Evolutionary conservation across 148 eudicot species (phyloP).

Genomic region (Hydrangea macrophylla): DNA sequence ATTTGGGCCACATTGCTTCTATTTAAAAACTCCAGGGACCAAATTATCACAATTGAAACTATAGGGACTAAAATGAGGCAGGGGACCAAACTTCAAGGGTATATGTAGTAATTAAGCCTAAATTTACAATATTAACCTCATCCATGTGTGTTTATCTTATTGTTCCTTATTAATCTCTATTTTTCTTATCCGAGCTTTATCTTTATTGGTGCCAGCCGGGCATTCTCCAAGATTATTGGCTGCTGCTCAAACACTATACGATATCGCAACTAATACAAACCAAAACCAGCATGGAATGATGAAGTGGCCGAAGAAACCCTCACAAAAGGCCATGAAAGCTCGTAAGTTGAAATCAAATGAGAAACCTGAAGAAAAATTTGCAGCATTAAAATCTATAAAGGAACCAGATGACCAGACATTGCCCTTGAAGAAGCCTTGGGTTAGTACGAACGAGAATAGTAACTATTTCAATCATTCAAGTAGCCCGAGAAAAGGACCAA

Average conservation of each 20-base stretch:
- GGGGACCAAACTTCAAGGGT: neutral
- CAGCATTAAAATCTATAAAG: constrained; percentile 34
- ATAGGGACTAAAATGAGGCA: neutral
- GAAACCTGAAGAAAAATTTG: constrained; percentile 35
- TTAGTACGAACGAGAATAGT: constrained; percentile 35
- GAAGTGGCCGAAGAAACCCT: constrained; percentile 59
- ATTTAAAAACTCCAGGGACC: no score
- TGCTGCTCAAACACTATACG: constrained; percentile 77
- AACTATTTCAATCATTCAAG: constrained; percentile 32
- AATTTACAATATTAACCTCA: neutral
- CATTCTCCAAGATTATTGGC: constrained; percentile 48
- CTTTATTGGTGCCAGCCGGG: constrained; percentile 38
- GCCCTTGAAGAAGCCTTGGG: constrained; percentile 54
- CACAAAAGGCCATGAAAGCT: constrained; percentile 65
- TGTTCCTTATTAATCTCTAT: neutral
- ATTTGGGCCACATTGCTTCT: no score
- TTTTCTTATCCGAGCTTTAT: no score
- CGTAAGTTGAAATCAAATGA: constrained; percentile 51
- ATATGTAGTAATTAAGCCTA: no score
- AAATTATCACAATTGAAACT: no score
- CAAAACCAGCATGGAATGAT: constrained; percentile 29
- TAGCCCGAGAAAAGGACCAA: constrained; percentile 27
- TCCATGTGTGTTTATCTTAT: neutral
- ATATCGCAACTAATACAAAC: constrained; percentile 45
- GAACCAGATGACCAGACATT: constrained; percentile 21